Conservation (phyloP, 2,329 filamentous ascomycete genomes). For the Xylaria polymorpha region DNA sequence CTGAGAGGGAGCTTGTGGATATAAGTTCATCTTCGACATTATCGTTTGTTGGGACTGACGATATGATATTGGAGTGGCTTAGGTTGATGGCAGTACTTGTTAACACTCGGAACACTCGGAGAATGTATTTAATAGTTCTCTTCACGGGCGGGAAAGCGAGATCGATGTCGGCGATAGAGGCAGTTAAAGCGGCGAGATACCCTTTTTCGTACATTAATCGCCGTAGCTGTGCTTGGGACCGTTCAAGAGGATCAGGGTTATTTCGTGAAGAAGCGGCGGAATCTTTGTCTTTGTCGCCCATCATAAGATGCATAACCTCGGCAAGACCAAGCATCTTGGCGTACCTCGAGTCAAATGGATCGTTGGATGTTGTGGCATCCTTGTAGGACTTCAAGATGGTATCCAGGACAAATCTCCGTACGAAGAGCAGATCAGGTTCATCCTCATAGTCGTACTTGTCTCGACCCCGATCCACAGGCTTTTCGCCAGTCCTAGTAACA, state of each 20-base stretch:
- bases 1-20: constrained; percentile 88
- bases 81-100: constrained; percentile 88
- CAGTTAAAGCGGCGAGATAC: constrained; percentile 87
- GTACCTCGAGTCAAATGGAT: constrained; percentile 87
- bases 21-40: constrained; percentile 86
- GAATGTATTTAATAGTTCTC: constrained; percentile 94
- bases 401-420: constrained; percentile 94
- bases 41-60: constrained; percentile 71
- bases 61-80: constrained; percentile 83
- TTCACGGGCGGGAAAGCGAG: constrained; percentile 94
- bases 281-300: constrained; percentile 80
- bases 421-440: constrained; percentile 86
- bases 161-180: constrained; percentile 94
- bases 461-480: constrained; percentile 66
- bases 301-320: constrained; percentile 92
- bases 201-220: constrained; percentile 99
- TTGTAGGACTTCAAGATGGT: constrained; percentile 93
- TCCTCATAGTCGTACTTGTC: constrained; percentile 76
- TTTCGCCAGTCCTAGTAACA: constrained; percentile 88
- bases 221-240: constrained; percentile 84
- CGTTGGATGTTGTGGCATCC: constrained; percentile 81
- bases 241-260: constrained; percentile 52
- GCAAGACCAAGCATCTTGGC: constrained; percentile 86
- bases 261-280: constrained; percentile 55
- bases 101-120: constrained; percentile 87